Conservation (phyloP, 441 rosid species). For the Syzygium syzygioides region DNA sequence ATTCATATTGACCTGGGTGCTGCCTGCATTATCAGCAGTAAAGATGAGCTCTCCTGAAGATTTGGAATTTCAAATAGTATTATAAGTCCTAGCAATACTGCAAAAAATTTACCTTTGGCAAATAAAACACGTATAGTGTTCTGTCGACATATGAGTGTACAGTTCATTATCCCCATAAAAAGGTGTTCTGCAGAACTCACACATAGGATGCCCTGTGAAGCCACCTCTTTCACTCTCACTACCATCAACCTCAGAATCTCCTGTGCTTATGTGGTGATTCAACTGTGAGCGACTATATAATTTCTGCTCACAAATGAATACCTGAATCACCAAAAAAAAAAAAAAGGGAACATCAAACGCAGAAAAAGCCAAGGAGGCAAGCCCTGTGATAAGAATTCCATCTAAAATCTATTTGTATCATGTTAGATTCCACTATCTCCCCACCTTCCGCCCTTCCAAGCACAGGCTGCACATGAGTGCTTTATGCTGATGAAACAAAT, state of each 20-base stretch:
- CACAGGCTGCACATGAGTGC: slow-evolving; percentile 83
- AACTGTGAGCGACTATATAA: slow-evolving; percentile 69
- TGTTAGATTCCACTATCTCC: neutral
- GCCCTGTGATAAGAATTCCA: neutral
- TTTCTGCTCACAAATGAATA: slow-evolving; percentile 92
- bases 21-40: slow-evolving; percentile 44
- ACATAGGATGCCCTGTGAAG: slow-evolving; percentile 85
- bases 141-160: slow-evolving; percentile 85
- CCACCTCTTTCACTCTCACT: slow-evolving; percentile 96
- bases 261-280: slow-evolving; percentile 73
- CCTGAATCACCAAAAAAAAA: slow-evolving; percentile 26
- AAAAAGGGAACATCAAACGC: neutral
- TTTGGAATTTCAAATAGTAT: neutral
- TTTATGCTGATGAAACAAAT: slow-evolving; percentile 75
- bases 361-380: neutral
- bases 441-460: slow-evolving; percentile 91
- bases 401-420: neutral
- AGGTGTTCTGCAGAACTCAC: slow-evolving; percentile 80
- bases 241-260: slow-evolving; percentile 94
- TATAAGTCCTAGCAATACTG: neutral
- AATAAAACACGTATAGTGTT: slow-evolving; percentile 84
- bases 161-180: slow-evolving; percentile 93
- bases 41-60: neutral
- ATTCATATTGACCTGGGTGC: slow-evolving; percentile 87
- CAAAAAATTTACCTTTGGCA: slow-evolving; percentile 64